Conservation (phyloP, 805 yeast species). For the Metschnikowia aberdeeniae region DNA sequence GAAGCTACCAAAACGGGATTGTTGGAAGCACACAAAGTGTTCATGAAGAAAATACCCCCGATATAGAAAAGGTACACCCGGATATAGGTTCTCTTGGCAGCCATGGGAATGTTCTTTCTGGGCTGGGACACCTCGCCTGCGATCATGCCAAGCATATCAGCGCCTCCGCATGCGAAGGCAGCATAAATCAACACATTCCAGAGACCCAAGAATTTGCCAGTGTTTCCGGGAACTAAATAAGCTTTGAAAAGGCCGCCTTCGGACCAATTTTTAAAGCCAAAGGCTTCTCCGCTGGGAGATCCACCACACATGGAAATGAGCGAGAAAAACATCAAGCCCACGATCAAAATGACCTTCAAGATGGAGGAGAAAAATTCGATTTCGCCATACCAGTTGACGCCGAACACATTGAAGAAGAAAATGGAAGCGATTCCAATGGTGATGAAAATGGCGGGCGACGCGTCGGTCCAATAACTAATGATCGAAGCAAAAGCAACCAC, state of each 20-base stretch:
- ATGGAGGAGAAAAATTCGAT: conserved; percentile 21
- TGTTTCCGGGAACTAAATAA: conserved; percentile 38
- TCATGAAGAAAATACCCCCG: conserved; percentile 38
- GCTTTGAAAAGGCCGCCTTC: conserved; percentile 31
- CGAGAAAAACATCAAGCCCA: conserved; percentile 36
- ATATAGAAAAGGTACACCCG: conserved; percentile 33
- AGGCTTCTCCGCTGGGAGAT: conserved; percentile 31
- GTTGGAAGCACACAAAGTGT: conserved; percentile 30
- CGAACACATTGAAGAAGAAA: conserved; percentile 27
- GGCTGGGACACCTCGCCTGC: conserved; percentile 45
- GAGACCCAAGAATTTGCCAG: conserved; percentile 62
- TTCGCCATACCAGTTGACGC: conserved; percentile 21
- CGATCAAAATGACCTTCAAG: conserved; percentile 22
- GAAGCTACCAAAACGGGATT: conserved; percentile 29
- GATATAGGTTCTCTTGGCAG: conserved; percentile 32
- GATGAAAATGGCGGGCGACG: conserved; percentile 32
- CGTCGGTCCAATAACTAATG: conserved; percentile 28
- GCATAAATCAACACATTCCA: conserved; percentile 62
- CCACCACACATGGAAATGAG: conserved; percentile 39
- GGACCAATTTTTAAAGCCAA: conserved; percentile 33
- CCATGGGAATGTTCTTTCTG: conserved; percentile 30
- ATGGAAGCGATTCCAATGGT: conserved; percentile 26
- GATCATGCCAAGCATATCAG: conserved; percentile 34
- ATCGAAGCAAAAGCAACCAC: conserved; percentile 30
- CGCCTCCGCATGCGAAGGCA: conserved; percentile 59